Evolutionary conservation across 2,329 filamentous ascomycete species (phyloP), one percentile per base, ranked within the genome.

Genomic region (Pyrenophora teres): DNA sequence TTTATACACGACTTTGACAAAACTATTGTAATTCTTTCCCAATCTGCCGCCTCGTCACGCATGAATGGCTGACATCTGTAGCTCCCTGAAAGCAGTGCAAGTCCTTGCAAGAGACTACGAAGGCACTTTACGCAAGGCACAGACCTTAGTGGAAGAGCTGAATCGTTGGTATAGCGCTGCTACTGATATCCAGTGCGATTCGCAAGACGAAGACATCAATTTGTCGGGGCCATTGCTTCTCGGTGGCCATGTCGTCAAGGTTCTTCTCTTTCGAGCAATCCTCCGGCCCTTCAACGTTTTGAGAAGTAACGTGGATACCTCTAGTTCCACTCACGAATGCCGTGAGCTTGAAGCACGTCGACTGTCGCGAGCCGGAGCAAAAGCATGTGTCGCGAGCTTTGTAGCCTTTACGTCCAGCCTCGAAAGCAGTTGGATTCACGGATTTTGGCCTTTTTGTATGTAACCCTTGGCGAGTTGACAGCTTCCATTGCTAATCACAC

Each of bases 261-360:
- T 42, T n/a, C 40, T 42, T 35, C 40, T 42, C 40, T 42, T 42
- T 15, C 40, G 40, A 35, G 40, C 40, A 7, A 42, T 42, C 21
- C 40, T 42, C 12, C 19, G 40, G 12, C 40, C 40, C 6, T 42
- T 42, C 9, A 35, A 23, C 21, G 12, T 12, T 33, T 23, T 25
- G 30, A 33, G 30, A 9, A 15, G 33, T 33, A 25, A 16, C 12
- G 9, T 13, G 2, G 18, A 33, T 12, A n/a, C 40, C 3, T 1
- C 10, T 7, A 23, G 6, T 23, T 23, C 40, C 23, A 12, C 30
- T 8, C 10, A 33, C 3, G 13, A 42, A 30, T 6, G 9, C 23
- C 18, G 40, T 33, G 40, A 42, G 40, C 30, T 42, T 42, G 40
- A 42, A 42, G 40, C 40, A 9, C 18, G 18, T n/a, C 40, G 30